Evolutionary conservation across 192 early-diverging fungal genomes (phyloP).

Genomic region (Coemansia furcata): DNA sequence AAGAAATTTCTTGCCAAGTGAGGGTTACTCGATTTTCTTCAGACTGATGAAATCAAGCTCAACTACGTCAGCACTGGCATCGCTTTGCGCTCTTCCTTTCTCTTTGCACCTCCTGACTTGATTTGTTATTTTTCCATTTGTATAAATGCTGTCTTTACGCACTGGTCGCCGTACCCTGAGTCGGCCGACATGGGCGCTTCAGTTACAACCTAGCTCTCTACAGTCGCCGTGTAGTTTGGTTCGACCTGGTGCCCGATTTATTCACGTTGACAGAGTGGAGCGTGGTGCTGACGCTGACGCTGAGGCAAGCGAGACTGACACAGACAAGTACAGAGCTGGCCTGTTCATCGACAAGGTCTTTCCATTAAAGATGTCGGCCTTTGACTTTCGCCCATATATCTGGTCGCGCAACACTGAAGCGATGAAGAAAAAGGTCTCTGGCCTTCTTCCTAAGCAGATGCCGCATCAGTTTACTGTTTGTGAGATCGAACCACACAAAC

Average conservation of each 20-base stretch:
- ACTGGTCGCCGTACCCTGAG: not conserved
- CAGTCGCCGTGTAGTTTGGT: not conserved
- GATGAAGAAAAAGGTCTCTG: constrained; percentile 24
- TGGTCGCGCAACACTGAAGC: constrained; percentile 31
- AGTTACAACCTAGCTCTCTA: not conserved
- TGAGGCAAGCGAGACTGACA: not conserved
- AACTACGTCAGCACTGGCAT: not conserved
- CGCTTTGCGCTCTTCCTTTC: not conserved
- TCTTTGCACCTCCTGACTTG: not conserved
- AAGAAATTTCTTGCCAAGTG: not conserved
- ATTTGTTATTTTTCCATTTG: not conserved
- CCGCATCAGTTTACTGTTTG: constrained; percentile 31
- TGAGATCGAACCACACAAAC: constrained; percentile 32
- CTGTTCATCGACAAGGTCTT: constrained; percentile 53
- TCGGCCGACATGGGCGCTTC: not conserved
- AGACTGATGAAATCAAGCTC: not conserved
- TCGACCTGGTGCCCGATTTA: not conserved
- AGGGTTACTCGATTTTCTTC: not conserved
- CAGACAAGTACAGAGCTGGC: constrained; percentile 31
- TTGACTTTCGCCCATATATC: constrained; percentile 50
- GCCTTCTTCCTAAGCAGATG: constrained; percentile 28
- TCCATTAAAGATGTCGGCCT: constrained; percentile 44
- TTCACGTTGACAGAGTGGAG: constrained; percentile 28
- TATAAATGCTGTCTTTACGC: not conserved
- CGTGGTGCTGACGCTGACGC: not conserved